A percentile compares a stretch with the other conserved stretches of the same genome.
Evolutionary conservation across 768 basidiomycete genomes (phyloP).

Genomic region (Mycena crocata): DNA sequence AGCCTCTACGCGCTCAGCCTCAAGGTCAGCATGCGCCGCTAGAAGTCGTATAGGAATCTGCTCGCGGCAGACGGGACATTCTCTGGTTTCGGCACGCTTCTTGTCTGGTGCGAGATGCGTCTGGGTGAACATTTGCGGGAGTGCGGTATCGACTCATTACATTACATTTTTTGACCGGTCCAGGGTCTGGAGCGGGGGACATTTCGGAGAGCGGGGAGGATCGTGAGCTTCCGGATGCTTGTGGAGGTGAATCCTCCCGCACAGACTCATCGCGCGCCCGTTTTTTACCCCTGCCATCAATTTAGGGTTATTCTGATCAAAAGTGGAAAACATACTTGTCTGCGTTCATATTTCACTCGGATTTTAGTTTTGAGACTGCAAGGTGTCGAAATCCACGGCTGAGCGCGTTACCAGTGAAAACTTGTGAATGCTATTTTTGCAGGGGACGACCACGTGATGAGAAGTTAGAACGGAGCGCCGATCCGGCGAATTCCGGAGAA

Average conservation of each 20-base stretch:
- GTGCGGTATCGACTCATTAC: constrained; percentile 15
- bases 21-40: constrained; percentile 70
- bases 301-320: neutral
- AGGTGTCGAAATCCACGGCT: too few relatives aligned
- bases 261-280: constrained; percentile 50
- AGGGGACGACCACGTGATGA: too few relatives aligned
- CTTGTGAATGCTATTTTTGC: too few relatives aligned
- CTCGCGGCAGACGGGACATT: constrained; percentile 82
- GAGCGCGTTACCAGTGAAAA: too few relatives aligned
- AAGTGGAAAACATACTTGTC: constrained; percentile 46
- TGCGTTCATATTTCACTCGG: neutral
- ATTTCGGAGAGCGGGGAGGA: constrained; percentile 43
- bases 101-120: constrained; percentile 21
- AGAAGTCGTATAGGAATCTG: constrained; percentile 80
- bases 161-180: constrained; percentile 62
- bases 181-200: constrained; percentile 47
- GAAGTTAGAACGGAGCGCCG: too few relatives aligned
- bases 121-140: neutral
- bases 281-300: constrained; percentile 60
- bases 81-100: constrained; percentile 79
- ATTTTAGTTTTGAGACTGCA: too few relatives aligned
- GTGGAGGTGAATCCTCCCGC: constrained; percentile 38
- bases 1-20: constrained; percentile 75
- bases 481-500: too few relatives aligned
- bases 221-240: constrained; percentile 15